A percentile compares a stretch with the other conserved stretches of the same genome.
These are phyloP conservation scores for Cutaneotrichosporon curvatum DNA, from an alignment of 1,284 basidiomycete species.

Conservation along the genomic window DNA sequence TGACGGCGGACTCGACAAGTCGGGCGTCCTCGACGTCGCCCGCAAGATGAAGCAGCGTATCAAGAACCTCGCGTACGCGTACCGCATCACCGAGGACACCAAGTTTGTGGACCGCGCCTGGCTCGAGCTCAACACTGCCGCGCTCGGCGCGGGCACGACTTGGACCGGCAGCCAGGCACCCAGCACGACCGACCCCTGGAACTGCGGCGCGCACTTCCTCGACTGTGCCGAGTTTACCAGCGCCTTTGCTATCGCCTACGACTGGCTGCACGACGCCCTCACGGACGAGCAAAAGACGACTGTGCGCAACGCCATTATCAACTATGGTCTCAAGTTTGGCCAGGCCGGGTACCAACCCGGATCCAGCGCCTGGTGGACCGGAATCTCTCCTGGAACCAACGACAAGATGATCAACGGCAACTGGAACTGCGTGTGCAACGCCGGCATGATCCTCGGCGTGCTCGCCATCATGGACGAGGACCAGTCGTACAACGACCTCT, in stretches of 20 bases:
- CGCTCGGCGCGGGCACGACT: background rate
- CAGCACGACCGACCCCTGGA: slow-evolving; percentile 61
- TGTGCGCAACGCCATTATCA: slow-evolving; percentile 69
- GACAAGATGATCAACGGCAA: slow-evolving; percentile 56
- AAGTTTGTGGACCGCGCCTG: slow-evolving; percentile 74
- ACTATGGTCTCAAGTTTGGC: slow-evolving; percentile 68
- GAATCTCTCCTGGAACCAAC: slow-evolving; percentile 11
- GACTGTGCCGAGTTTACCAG: slow-evolving; percentile 84
- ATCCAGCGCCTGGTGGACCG: slow-evolving; percentile 50
- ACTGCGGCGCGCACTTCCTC: slow-evolving; percentile 75
- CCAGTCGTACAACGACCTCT: slow-evolving; percentile 31
- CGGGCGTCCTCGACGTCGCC: slow-evolving; percentile 88
- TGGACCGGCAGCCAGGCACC: slow-evolving; percentile 34
- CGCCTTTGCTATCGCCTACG: slow-evolving; percentile 86
- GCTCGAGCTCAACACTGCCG: slow-evolving; percentile 58
- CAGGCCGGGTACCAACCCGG: slow-evolving; percentile 50
- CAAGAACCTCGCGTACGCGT: slow-evolving; percentile 89
- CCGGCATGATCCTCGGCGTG: slow-evolving; percentile 78
- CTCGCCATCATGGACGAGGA: slow-evolving; percentile 87
- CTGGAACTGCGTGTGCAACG: slow-evolving; percentile 97
- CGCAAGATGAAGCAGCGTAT: slow-evolving; percentile 82
- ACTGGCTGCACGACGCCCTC: slow-evolving; percentile 87
- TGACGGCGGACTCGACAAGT: slow-evolving; percentile 61
- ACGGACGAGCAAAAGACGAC: slow-evolving; percentile 60
- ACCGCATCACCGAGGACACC: slow-evolving; percentile 81